Base-by-base conservation (phyloP, 306 rosid genomes). In the Cyamopsis tetragonoloba region DNA sequence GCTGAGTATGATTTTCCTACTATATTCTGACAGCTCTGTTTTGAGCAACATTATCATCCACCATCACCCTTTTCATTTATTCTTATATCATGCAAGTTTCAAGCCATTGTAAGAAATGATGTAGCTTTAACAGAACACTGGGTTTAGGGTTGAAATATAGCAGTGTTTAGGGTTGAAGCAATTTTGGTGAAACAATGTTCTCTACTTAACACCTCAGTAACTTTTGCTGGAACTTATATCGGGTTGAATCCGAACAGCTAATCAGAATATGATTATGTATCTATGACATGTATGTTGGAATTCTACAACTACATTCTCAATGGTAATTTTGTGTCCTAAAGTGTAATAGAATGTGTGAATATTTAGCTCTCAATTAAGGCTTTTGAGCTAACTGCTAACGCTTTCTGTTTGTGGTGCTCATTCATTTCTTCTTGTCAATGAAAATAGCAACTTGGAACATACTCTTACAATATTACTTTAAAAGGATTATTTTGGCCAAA, bases 31-130 rank as follows among this genome's bases (percentile, higher is more conserved):
- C 23, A 20, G 47, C 15, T 60, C 44, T 60, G 47, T 23, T 59
- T 35, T 27, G 41, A 39, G 42, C 62, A 70, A 54, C 44, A 23
- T 27, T 35, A n/a, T 38, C 14, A n/a, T 1, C 17, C 34, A 42
- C 17, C 6, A 14, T 37, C 15, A 57, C 23, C 62, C 19, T 26
- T 61, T 44, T 68, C 64, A 37, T 59, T 17, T 19, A 58, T 28
- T 26, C 17, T 37, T 26, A 34, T 39, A 58, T 58, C 17, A 59
- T 74, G 23, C 65, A 30, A 68, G 35, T 60, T 62, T 24, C 55
- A 35, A 66, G 43, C 47, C 26, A 18, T 23, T 13, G 15, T 30
- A 37, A 38, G 62, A 58, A 58, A 60, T 31, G 24, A 10, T 13
- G 17, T 30, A 30, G 58, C 66, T 50, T 76, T n/a, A n/a, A 13